Evolutionary conservation across 1,284 basidiomycete species (phyloP), one percentile per base, ranked within the genome.

Genomic region (Rhodotorula mucilaginosa): DNA sequence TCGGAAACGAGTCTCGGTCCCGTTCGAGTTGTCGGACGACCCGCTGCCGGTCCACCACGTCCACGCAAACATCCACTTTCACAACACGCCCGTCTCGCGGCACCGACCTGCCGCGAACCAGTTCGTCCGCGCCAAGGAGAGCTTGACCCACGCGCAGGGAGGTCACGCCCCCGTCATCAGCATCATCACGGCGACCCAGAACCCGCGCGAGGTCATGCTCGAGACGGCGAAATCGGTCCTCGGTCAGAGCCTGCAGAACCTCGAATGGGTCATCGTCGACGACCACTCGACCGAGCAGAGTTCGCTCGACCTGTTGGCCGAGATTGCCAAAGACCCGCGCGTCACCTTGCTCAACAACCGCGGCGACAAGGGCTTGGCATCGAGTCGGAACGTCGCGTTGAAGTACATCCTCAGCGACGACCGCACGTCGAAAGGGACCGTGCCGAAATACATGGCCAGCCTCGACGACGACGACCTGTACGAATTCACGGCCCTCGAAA

Each of bases 381-480:
- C 58, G 21, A 65, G 72, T 21, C 48, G 74, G 19, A 75, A 75
- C 62, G 67, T 73, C 26, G 74, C 65, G 31, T 51, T 75, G 39
- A 48, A 54, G 44, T 64, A 62, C 59, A 4, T 74, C 19, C 47
- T 65, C 26, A 65, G 66, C 59, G 63, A 71, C 39, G 66, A 68
- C 34, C 59, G 61, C 29, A 21, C n/a, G 12, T 2, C 31, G 12
- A 31, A 31, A 15, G 68, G 65, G 5, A 44, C 44, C 8, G 21
- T 65, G 18, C 67, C 72, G 5, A 64, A 65, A n/a, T 75, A 71
- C 56, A 26, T 75, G 13, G 69, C 67, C 18, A 65, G 67, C 48
- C 60, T 75, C 23, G 74, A 75, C 59, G 74, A 75, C 67, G 74
- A 75, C 52, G 74, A 75, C 48, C 47, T 74, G 48, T 71, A 66